Evolutionary conservation across 2,329 filamentous ascomycete species (phyloP).

Genomic region (Pseudogymnoascus sp.): DNA sequence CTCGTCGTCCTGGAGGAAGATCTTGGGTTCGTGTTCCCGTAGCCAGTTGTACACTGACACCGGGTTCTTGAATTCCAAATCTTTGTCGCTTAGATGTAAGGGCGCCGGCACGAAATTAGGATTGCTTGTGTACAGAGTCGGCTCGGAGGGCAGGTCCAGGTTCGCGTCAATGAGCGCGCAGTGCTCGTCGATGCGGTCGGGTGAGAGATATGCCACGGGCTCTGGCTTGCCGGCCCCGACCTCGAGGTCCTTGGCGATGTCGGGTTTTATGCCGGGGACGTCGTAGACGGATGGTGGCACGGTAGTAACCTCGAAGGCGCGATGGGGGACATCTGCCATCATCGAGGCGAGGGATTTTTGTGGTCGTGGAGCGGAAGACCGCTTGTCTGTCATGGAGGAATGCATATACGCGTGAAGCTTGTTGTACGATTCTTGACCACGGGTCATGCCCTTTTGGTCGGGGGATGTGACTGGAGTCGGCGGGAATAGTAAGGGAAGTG

Average conservation of each 20-base stretch:
- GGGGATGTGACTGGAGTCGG: not conserved
- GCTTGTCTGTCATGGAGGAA: not conserved
- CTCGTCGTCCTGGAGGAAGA: slow-evolving; percentile 60
- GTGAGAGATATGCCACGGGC: slow-evolving; percentile 58
- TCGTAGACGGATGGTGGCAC: slow-evolving; percentile 22
- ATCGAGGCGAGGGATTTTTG: slow-evolving; percentile 24
- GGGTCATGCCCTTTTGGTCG: not conserved
- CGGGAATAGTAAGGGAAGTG: slow-evolving; percentile 7
- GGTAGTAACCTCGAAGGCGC: slow-evolving; percentile 15
- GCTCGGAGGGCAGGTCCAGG: slow-evolving; percentile 28
- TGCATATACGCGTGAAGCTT: slow-evolving; percentile 15
- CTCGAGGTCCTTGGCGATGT: slow-evolving; percentile 29
- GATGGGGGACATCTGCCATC: slow-evolving; percentile 21
- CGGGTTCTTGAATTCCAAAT: slow-evolving; percentile 62
- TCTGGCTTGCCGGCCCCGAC: slow-evolving; percentile 40
- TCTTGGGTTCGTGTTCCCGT: slow-evolving; percentile 71
- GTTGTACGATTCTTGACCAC: slow-evolving; percentile 26
- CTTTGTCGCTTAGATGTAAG: slow-evolving; percentile 38
- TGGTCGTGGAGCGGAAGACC: slow-evolving; percentile 13
- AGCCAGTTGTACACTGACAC: slow-evolving; percentile 96
- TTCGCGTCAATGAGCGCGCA: slow-evolving; percentile 47
- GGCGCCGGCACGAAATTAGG: slow-evolving; percentile 31
- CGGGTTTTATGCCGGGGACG: slow-evolving; percentile 22
- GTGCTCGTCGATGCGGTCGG: slow-evolving; percentile 67
- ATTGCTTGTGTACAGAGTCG: slow-evolving; percentile 17